Evolutionary conservation across 805 yeast species (phyloP).

Genomic region (Lachancea mirantina): DNA sequence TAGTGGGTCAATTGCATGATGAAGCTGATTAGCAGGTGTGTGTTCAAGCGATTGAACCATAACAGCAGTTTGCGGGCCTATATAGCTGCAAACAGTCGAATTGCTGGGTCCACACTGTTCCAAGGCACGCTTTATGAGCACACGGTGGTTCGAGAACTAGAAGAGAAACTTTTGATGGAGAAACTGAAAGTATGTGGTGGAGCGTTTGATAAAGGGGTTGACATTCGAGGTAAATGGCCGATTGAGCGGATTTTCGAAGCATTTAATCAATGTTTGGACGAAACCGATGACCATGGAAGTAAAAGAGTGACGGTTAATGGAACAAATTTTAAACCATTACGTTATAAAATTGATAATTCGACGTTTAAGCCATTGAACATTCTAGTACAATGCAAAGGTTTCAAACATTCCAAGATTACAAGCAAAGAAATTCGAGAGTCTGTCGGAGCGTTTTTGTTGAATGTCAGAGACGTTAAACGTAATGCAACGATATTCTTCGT

Average conservation of each 20-base stretch:
- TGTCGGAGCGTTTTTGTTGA: conserved; percentile 26
- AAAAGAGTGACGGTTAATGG: conserved; percentile 16
- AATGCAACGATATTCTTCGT: conserved; percentile 22
- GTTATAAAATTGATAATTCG: conserved; percentile 9
- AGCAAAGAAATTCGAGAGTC: conserved; percentile 29
- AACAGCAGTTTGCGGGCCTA: conserved; percentile 16
- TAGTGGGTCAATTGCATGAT: too few species aligned
- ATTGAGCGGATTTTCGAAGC: conserved; percentile 12
- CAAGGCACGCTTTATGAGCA: conserved; percentile 31
- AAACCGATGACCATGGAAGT: conserved; percentile 11
- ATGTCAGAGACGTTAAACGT: conserved; percentile 13
- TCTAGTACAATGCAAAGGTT: conserved; percentile 30
- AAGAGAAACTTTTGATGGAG: conserved; percentile 21
- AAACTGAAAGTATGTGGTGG: conserved; percentile 26
- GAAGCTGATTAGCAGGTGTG: too few species aligned
- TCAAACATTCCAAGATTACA: conserved; percentile 21
- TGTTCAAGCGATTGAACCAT: conserved; percentile 1
- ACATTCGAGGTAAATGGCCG: conserved; percentile 27
- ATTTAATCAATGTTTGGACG: conserved; percentile 6
- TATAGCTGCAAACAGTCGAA: conserved; percentile 17
- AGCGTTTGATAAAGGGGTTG: conserved; percentile 31
- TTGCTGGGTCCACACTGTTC: conserved; percentile 26
- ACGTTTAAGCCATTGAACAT: conserved; percentile 14
- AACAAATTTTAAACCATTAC: conserved; percentile 16
- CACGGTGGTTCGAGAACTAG: conserved; percentile 27